Conservation (phyloP, 805 yeast species). For the Wickerhamomyces sydowiorum region DNA sequence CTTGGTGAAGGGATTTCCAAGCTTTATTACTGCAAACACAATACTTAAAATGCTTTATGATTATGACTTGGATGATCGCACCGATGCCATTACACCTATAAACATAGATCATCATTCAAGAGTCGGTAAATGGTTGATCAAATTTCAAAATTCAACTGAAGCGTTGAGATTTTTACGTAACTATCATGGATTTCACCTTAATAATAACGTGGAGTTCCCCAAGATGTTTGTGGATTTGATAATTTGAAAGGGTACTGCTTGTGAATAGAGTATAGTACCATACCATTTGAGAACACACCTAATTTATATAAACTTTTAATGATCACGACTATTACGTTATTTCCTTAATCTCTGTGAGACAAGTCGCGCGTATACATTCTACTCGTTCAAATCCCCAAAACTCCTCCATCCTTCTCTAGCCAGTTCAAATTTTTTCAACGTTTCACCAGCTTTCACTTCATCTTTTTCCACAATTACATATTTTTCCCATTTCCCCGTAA, state of each 20-base stretch:
- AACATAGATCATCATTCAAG: slow-evolving; percentile 7
- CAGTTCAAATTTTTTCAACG: slow-evolving; percentile 44
- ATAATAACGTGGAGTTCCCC: slow-evolving; percentile 22
- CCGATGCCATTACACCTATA: slow-evolving; percentile 8
- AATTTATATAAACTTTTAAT: neutral
- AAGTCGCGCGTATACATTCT: too few species aligned
- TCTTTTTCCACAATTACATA: slow-evolving; percentile 60
- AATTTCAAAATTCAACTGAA: slow-evolving; percentile 38
- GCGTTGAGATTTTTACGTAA: slow-evolving; percentile 47
- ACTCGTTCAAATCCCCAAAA: slow-evolving; percentile 23
- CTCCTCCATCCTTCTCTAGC: slow-evolving; percentile 70
- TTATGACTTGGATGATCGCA: slow-evolving; percentile 33
- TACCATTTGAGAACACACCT: neutral
- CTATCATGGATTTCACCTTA: slow-evolving; percentile 40
- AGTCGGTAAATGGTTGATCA: slow-evolving; percentile 27
- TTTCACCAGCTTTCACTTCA: slow-evolving; percentile 7
- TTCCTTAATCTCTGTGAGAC: too few species aligned
- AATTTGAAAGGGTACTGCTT: neutral
- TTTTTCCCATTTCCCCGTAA: slow-evolving; percentile 78
- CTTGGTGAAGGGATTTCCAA: slow-evolving; percentile 42
- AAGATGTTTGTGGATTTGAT: slow-evolving; percentile 24
- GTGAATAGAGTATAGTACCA: neutral
- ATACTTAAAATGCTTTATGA: slow-evolving; percentile 40
- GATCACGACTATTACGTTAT: too few species aligned
- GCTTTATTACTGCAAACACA: slow-evolving; percentile 31